Percentiles rank a stretch among this genome's conserved stretches.
phyloP scores from a whole-genome alignment of 176 grass and related monocot species.

The Olyra latifolia region DNA sequence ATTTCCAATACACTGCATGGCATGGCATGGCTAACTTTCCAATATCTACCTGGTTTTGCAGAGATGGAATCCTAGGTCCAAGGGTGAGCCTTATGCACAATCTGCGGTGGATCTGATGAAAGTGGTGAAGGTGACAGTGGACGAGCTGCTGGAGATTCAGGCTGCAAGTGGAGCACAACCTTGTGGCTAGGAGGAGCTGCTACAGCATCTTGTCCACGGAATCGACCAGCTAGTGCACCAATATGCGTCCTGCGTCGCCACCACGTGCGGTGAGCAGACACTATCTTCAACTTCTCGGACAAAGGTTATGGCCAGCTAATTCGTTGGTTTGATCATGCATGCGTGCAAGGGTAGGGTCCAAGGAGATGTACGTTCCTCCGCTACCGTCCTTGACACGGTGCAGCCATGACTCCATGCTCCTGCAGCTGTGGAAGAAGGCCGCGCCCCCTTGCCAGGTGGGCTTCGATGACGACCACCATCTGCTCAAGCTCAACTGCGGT shows the following conservation, averaged over 20 bases:
- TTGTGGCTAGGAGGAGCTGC: background rate
- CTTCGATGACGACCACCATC: too few species aligned
- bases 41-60: too few species aligned
- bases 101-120: constrained; percentile 74
- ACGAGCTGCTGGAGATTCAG: constrained; percentile 62
- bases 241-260: constrained; percentile 44
- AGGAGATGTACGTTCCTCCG: constrained; percentile 49
- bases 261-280: constrained; percentile 52
- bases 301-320: too few species aligned
- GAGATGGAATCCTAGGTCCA: constrained; percentile 38
- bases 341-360: constrained; percentile 36
- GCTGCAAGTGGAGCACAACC: too few species aligned
- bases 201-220: constrained; percentile 46
- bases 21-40: too few species aligned
- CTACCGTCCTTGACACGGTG: constrained; percentile 65
- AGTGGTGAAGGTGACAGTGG: constrained; percentile 59
- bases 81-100: constrained; percentile 62
- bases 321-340: too few species aligned
- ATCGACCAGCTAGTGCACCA: constrained; percentile 56
- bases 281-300: too few species aligned
- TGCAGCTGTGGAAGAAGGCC: constrained; percentile 64
- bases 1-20: too few species aligned
- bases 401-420: constrained; percentile 67
- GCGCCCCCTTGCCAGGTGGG: constrained; percentile 41
- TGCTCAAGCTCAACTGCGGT: constrained; percentile 1